A percentile compares a stretch with the other conserved stretches of the same genome.
Conservation (phyloP, 805 yeast genomes). For the Kodamaea jinghongensis region DNA sequence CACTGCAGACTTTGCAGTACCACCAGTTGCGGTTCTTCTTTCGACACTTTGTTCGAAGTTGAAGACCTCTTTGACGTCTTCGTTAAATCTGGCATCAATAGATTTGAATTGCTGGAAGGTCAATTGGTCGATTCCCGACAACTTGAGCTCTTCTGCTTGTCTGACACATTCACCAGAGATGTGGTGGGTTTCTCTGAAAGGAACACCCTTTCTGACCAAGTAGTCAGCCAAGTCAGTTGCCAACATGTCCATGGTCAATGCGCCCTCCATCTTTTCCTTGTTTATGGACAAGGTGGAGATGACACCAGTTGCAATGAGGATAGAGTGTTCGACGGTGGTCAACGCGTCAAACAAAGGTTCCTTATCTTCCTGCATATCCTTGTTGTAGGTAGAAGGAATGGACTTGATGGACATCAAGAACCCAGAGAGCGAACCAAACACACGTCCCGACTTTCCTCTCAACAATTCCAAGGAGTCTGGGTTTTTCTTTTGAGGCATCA, state of each 20-base stretch:
- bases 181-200: constrained; percentile 98
- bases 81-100: constrained; percentile 77
- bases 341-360: constrained; percentile 95
- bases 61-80: constrained; percentile 82
- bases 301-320: constrained; percentile 94
- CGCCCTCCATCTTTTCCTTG: constrained; percentile 73
- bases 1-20: constrained; percentile 93
- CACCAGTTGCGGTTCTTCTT: constrained; percentile 95
- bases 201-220: constrained; percentile 95
- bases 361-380: constrained; percentile 98
- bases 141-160: constrained; percentile 71
- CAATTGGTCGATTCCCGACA: constrained; percentile 85
- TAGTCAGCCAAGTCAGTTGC: constrained; percentile 99
- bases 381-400: constrained; percentile 96
- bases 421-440: constrained; percentile 91
- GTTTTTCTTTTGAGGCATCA: constrained; percentile 99
- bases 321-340: constrained; percentile 89
- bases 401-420: constrained; percentile 95
- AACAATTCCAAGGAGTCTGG: constrained; percentile 94
- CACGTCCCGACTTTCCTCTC: constrained; percentile 97
- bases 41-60: constrained; percentile 93
- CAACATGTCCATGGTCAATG: constrained; percentile 97
- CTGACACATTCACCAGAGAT: constrained; percentile 98
- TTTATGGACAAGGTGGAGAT: constrained; percentile 79
- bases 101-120: constrained; percentile 70